Conservation (phyloP, 306 rosid genomes). For the Heteromeles arbutifolia region DNA sequence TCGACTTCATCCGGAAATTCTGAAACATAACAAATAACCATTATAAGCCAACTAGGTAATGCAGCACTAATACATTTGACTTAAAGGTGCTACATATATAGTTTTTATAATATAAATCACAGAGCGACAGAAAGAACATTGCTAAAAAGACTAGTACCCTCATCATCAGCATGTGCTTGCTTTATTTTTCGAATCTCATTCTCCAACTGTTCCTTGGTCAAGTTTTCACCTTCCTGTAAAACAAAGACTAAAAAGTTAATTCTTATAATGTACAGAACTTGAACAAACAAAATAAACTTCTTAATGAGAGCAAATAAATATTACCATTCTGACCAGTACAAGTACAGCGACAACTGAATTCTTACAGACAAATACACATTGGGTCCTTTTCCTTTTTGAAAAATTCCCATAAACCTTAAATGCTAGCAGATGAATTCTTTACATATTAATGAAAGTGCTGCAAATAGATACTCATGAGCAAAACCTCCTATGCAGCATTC, state of each 20-base stretch:
- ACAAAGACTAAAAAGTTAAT: neutral
- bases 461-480: neutral
- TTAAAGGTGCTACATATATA: neutral
- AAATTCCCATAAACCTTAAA: neutral
- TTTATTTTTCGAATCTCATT: constrained; percentile 79
- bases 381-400: too few species aligned
- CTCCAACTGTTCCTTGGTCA: constrained; percentile 71
- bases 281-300: neutral
- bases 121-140: neutral
- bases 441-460: neutral
- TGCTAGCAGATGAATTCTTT: neutral
- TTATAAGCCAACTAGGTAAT: neutral
- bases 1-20: constrained; percentile 98
- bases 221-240: constrained; percentile 65
- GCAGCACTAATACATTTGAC: neutral
- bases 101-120: neutral
- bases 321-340: neutral
- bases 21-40: constrained; percentile 28
- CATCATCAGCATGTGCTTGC: constrained; percentile 87
- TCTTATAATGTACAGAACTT: neutral
- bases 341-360: neutral
- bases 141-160: constrained; percentile 42
- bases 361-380: neutral
- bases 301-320: neutral
- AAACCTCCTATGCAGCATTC: neutral